Base-by-base conservation (phyloP, 1,139 yeast genomes). In the Blastobotrys serpentis region DNA sequence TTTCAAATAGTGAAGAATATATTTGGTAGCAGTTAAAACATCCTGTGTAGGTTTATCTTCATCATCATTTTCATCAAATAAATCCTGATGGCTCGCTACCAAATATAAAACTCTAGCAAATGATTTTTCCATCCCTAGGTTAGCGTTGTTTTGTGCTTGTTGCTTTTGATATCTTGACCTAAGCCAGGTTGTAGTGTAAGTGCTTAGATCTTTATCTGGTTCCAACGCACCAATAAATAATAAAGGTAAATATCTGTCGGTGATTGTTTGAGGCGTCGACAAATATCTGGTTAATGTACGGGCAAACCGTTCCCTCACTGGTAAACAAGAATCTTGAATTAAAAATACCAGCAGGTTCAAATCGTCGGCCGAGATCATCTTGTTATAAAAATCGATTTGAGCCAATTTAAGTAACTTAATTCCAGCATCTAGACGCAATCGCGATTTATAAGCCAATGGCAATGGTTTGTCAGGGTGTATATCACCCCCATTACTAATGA, bases 401-500 rank as follows among this genome's bases (percentile, higher is more conserved):
- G 90, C 87, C 25, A 89, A 64, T 58, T 85, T 83, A 33, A 89
- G 65, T 6, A 89, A 61, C 56, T 74, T 75, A 39, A 77, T 61
- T 0, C 95, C 96, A 0, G 95, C 92, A 22, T 72, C 74, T 7
- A 86, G 69, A 54, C 95, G 74, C 38, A 89, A 67, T 54, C 80
- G 77, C 54, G 81, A 75, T 57, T 82, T 84, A 58, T 72, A 81
- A 23, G 68, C 66, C 32, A 66, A 70, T 5, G 96, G 95, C 0
- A 96, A 85, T 11, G 71, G 66, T 41, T 72, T 71, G 21, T 74
- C 73, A 22, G 77, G 72, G 2, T 83, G 78, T 22, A 89, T 76
- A 60, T 89, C 96, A n/a, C 96, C 96, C 43, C 86, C 85, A 62
- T 84, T 84, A 2, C 82, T 79, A 43, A 89, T 78, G 29, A 86